A percentile compares a stretch with the other conserved stretches of the same genome.
Evolutionary conservation across 169 alveolate genomes (phyloP).

Genomic region (Amoebophrya sp.): DNA sequence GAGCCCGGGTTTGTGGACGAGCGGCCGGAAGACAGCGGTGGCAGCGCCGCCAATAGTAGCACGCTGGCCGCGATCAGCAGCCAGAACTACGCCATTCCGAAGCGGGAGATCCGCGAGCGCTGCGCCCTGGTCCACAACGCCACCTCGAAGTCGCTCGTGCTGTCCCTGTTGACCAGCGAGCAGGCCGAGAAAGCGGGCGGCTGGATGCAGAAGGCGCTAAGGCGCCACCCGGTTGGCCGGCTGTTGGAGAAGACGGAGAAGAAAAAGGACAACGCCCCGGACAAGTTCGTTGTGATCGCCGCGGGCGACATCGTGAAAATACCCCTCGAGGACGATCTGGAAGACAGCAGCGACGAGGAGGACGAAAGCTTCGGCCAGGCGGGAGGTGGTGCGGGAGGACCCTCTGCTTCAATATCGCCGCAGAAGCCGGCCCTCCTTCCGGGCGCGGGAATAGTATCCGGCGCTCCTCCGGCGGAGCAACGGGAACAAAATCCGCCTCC

Average conservation of each 20-base stretch:
- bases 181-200: background rate
- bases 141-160: background rate
- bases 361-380: too few species aligned
- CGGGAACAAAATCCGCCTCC: too few species aligned
- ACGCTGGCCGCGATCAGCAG: too few species aligned
- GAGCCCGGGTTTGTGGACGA: background rate
- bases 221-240: background rate
- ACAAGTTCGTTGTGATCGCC: background rate
- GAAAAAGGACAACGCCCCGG: background rate
- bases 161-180: background rate
- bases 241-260: background rate
- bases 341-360: background rate
- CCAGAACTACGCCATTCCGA: too few species aligned
- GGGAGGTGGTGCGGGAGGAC: too few species aligned
- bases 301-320: background rate
- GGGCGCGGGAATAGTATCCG: too few species aligned
- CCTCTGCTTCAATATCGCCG: too few species aligned
- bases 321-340: background rate
- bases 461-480: too few species aligned
- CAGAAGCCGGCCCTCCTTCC: too few species aligned
- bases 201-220: background rate
- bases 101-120: background rate
- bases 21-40: background rate
- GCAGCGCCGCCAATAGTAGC: too few species aligned
- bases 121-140: background rate